Conservation (phyloP, 345 rosid genomes). For the Excoecaria agallocha region DNA sequence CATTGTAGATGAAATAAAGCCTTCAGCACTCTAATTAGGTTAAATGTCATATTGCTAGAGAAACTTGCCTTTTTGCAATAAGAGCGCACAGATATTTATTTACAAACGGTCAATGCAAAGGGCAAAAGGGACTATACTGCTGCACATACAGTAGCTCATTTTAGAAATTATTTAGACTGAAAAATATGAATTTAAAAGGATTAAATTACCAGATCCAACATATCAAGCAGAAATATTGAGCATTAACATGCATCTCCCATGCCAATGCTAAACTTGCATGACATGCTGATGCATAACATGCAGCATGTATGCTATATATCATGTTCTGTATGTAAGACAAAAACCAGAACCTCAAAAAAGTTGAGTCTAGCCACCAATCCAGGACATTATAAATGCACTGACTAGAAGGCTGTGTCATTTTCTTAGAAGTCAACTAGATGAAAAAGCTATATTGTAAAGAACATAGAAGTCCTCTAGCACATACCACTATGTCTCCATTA, state of each 20-base stretch:
- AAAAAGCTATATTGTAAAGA: constrained; percentile 10
- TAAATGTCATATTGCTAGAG: background rate
- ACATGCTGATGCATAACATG: constrained; percentile 7
- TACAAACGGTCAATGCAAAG: background rate
- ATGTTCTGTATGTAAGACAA: background rate
- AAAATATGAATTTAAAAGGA: constrained; percentile 1
- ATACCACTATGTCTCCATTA: constrained; percentile 97
- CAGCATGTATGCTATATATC: background rate
- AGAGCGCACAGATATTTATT: background rate
- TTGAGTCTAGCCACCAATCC: background rate
- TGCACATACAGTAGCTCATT: background rate
- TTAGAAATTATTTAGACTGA: background rate
- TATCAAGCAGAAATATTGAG: background rate
- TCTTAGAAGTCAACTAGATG: constrained; percentile 4
- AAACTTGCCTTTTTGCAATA: background rate
- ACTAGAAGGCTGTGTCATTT: background rate
- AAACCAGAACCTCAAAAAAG: constrained; percentile 12
- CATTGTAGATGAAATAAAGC: background rate
- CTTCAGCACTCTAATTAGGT: background rate
- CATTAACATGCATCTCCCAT: constrained; percentile 1
- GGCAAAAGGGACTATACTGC: background rate
- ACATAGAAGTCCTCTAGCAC: constrained; percentile 33
- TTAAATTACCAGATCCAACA: constrained; percentile 10
- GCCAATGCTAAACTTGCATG: background rate
- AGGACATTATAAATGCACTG: background rate